Evolutionary conservation across 2,329 filamentous ascomycete species (phyloP).

Genomic region (Talaromyces sp.): DNA sequence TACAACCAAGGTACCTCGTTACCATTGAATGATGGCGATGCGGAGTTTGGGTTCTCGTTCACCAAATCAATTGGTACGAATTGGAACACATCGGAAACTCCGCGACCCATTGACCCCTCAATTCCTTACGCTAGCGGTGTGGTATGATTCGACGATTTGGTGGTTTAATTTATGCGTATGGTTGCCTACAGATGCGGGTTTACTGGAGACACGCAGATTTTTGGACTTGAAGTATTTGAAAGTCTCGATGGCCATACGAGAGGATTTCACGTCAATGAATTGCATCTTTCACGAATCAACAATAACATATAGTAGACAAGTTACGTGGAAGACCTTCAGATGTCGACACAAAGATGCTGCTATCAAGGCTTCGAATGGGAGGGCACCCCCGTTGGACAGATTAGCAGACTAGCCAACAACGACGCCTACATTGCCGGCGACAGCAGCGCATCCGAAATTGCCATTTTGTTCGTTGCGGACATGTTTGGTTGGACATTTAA

Average conservation of each 20-base stretch:
- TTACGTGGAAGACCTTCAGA: not conserved
- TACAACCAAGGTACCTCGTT: not conserved
- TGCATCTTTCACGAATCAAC: not conserved
- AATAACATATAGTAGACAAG: not conserved
- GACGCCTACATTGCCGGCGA: slow-evolving; percentile 39
- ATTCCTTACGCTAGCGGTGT: not conserved
- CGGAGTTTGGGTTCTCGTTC: not conserved
- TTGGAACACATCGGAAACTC: not conserved
- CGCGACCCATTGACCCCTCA: not conserved
- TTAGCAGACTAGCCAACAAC: slow-evolving; percentile 31
- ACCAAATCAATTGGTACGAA: not conserved
- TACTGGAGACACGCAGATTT: not conserved
- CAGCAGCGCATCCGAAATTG: slow-evolving; percentile 28
- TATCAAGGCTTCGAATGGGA: slow-evolving; percentile 41
- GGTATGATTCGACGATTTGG: not conserved
- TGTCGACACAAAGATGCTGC: slow-evolving; percentile 22
- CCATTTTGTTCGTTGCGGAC: slow-evolving; percentile 40
- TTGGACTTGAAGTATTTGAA: not conserved
- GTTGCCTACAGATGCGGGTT: not conserved
- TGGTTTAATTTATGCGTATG: not conserved
- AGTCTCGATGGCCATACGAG: not conserved
- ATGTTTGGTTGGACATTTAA: slow-evolving; percentile 45
- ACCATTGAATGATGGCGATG: not conserved
- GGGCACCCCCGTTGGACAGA: slow-evolving; percentile 35
- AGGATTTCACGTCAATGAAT: not conserved